Base-by-base conservation (phyloP, 805 yeast species). In the Saccharomycopsis fodiens region DNA sequence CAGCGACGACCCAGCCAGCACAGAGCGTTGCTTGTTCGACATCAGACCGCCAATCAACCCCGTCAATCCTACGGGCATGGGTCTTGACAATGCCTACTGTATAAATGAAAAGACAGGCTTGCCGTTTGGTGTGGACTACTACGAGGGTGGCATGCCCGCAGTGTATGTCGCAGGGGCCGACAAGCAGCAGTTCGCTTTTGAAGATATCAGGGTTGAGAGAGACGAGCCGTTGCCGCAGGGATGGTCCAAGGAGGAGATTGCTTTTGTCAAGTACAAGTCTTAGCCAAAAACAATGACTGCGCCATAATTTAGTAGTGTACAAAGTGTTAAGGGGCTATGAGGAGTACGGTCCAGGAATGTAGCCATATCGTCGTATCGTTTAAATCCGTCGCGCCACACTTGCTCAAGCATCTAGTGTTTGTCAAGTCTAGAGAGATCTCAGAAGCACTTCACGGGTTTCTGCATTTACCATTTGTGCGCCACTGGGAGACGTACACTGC, bases 31-130 rank as follows among this genome's bases (percentile, higher is more conserved):
- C n/a, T 39, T 39, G 27, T 45, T 34, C 6, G 48, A 45, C 36
- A 45, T 45, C 27, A 21, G 48, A 25, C 48, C 48, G 5, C 48
- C 48, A 13, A 35, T 45, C 35, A 45, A 45, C 22, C 48, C 48
- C 5, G 32, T 12, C 13, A 45, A 45, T 32, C 48, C 48, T 17
- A 20, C 16, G 12, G 46, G 46, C 5, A 45, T 35, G 41, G 48
- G 48, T 7, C 8, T 45, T 7, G 48, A 45, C 20, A 45, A 45
- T 5, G 48, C 48, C n/a, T 45, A 45, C 29, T 45, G 48, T 34
- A 41, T 45, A 7, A 25, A 45, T 23, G 31, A 27, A 5, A 23
- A 34, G 7, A 45, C 40, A 19, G 46, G 46, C 10, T 25, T 45
- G 17, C 48, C 48, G 15, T 45, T 34, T 41, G 48, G 48, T 7